These are phyloP conservation scores for Penstemon barbatus DNA, from an alignment of 257 asterid genomes.

Conservation along the genomic window DNA sequence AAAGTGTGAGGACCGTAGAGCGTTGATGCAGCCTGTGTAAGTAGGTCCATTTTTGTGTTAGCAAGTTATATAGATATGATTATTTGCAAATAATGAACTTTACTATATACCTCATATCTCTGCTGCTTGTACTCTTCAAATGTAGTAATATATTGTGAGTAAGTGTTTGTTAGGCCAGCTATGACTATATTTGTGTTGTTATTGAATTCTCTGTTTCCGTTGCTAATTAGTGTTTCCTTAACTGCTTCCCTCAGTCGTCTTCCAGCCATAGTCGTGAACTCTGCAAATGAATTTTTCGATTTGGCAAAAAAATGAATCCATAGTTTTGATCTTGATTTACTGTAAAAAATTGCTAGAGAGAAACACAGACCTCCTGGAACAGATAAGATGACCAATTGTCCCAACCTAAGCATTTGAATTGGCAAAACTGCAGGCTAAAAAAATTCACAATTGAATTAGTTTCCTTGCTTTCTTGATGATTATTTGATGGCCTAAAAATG, in stretches of 20 bases:
- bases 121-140: slow-evolving; percentile 62
- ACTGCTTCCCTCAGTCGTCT: slow-evolving; percentile 60
- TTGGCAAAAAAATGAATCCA: too few relatives aligned
- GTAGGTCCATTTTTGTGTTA: not conserved
- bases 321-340: not conserved
- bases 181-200: slow-evolving; percentile 41
- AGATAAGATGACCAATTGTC: slow-evolving; percentile 45
- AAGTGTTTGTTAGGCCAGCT: slow-evolving; percentile 65
- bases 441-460: too few relatives aligned
- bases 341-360: not conserved
- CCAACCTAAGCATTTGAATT: slow-evolving; percentile 60
- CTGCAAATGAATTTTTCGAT: slow-evolving; percentile 26
- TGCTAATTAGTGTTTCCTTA: slow-evolving; percentile 45
- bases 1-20: slow-evolving; percentile 65
- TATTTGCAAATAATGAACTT: not conserved
- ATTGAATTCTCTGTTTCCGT: slow-evolving; percentile 47
- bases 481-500: not conserved
- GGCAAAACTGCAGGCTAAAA: slow-evolving; percentile 63
- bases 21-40: slow-evolving; percentile 57
- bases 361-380: slow-evolving; percentile 56
- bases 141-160: slow-evolving; percentile 56
- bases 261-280: slow-evolving; percentile 73
- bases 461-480: too few relatives aligned
- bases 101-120: slow-evolving; percentile 49
- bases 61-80: not conserved